Conservation (phyloP, 441 rosid species). For the Cnidoscolus chayamansa region DNA sequence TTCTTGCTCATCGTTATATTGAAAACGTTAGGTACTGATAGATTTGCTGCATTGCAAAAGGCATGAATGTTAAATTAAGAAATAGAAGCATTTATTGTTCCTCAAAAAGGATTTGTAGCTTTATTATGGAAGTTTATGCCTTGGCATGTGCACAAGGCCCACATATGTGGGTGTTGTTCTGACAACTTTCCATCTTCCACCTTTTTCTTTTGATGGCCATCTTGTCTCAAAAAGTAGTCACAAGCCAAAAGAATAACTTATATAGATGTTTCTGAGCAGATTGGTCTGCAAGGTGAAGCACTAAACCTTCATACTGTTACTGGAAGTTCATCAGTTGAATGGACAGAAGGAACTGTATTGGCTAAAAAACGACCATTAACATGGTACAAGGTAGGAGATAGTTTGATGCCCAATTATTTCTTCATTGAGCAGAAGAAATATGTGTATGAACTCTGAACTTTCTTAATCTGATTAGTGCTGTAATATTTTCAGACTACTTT, state of each 20-base stretch:
- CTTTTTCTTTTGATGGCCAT: neutral
- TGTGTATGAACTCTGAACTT: conserved; percentile 1
- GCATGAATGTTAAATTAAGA: no score
- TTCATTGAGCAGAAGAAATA: neutral
- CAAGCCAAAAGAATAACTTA: neutral
- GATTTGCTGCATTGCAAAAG: no score
- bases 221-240: neutral
- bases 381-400: conserved; percentile 72
- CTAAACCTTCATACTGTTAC: conserved; percentile 74
- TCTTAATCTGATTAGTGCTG: neutral
- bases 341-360: conserved; percentile 65
- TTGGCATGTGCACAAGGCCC: no score
- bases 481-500: conserved; percentile 56
- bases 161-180: no score
- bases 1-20: neutral
- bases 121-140: no score
- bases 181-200: neutral
- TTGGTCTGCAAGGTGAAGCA: conserved; percentile 83
- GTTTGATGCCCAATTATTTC: neutral
- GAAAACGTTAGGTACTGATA: no score
- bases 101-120: no score
- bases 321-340: conserved; percentile 81
- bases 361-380: conserved; percentile 77
- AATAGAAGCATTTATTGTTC: no score
- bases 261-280: conserved; percentile 21